phyloP scores from a whole-genome alignment of 768 basidiomycete genomes.

The Podaxis rugospora region DNA sequence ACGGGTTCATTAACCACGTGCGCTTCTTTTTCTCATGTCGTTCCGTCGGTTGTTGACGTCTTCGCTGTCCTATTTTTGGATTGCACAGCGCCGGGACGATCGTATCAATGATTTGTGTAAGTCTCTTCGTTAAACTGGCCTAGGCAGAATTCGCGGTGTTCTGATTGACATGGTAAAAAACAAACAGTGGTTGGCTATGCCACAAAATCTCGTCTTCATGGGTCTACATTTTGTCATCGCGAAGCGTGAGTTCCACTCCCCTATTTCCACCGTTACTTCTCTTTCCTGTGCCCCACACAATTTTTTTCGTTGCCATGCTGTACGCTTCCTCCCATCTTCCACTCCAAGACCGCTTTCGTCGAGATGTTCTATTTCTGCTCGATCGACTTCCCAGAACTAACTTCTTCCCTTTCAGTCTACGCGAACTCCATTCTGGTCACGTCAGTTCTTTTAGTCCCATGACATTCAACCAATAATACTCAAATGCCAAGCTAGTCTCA shows the following conservation, averaged over 20 bases:
- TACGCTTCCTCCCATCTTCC: neutral
- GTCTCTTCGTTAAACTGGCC: slow-evolving; percentile 9
- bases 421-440: slow-evolving; percentile 41
- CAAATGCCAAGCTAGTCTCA: slow-evolving; percentile 10
- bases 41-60: neutral
- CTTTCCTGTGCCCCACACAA: neutral
- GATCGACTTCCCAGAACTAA: neutral
- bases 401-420: slow-evolving; percentile 30
- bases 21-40: neutral
- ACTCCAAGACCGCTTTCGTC: neutral
- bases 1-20: slow-evolving; percentile 49
- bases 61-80: neutral
- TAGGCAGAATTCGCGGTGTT: neutral
- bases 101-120: slow-evolving; percentile 44
- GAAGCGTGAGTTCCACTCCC: slow-evolving; percentile 28
- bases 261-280: neutral
- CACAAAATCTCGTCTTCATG: slow-evolving; percentile 41
- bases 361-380: neutral
- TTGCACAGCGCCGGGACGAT: slow-evolving; percentile 36
- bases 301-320: neutral
- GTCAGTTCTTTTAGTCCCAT: neutral
- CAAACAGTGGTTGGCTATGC: slow-evolving; percentile 41
- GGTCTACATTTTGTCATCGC: slow-evolving; percentile 46
- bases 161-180: slow-evolving; percentile 1
- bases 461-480: neutral